Evolutionary conservation across 257 asterid genomes (phyloP), one percentile per base, ranked within the genome.

Genomic region (Jasminum sambac): DNA sequence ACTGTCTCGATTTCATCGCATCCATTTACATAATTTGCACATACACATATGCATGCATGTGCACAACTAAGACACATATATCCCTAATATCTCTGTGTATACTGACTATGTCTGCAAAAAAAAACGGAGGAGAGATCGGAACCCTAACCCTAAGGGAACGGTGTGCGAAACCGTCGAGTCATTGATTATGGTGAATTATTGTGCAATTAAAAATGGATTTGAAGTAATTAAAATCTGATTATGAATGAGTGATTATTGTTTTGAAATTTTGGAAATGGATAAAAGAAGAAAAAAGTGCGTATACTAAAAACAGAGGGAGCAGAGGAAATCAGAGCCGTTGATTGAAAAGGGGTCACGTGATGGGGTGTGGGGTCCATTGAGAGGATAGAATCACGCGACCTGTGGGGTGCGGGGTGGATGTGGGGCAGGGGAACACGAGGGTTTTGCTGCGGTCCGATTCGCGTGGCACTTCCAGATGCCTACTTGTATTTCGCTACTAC

Each of bases 301-400:
- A 23, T 17, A 5, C 58, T 64, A 21, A 38, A 44, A 50, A 69
- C 30, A 36, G 73, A 24, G 72, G 73, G 39, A 19, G 71, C 50
- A 48, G 79, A 78, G 37, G 63, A 63, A 74, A 78, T 78, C 76
- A 19, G 67, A 46, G 67, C 79, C 79, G 79, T 74, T 11, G 0
- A 7, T 69, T 37, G 8, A 16, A 43, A 5, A 57, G 11, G 23
- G 26, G 11, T 59, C 72, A 9, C 39, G 41, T 25, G 59, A 78
- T 69, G 46, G 48, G 59, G n/a, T 0, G 30, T 50, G 75, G 81
- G 78, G 74, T 25, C 80, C 76, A 63, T 7, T 25, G 10, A 23
- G 11, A 42, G 64, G 64, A 58, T 19, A 19, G 67, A 57, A 40
- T 75, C 79, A 64, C 68, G 73, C 67, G 76, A 36, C 7, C 16